Evolutionary conservation across 805 yeast genomes (phyloP).

Genomic region (Wickerhamomyces pijperi): DNA sequence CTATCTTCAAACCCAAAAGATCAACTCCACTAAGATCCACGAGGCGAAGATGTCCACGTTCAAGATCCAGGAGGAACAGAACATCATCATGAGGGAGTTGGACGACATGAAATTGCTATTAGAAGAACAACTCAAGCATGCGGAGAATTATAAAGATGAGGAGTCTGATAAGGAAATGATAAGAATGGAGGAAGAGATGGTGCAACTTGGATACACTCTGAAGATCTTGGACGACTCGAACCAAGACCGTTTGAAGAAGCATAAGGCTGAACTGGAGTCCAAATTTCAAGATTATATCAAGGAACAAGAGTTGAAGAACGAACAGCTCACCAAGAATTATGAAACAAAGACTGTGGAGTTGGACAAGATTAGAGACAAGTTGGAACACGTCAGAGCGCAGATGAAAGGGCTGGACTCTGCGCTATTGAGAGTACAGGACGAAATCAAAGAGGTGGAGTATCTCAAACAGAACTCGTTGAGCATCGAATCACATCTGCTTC

Average conservation of each 20-base stretch:
- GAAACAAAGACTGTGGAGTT: slow-evolving; percentile 18
- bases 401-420: slow-evolving; percentile 2
- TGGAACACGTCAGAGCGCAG: not conserved
- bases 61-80: slow-evolving; percentile 20
- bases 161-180: slow-evolving; percentile 9
- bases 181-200: slow-evolving; percentile 8
- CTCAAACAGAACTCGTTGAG: not conserved
- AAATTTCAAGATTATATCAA: slow-evolving; percentile 12
- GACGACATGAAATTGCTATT: slow-evolving; percentile 21
- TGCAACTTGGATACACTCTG: slow-evolving; percentile 3
- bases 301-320: slow-evolving; percentile 19
- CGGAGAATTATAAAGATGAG: slow-evolving; percentile 12
- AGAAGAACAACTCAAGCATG: slow-evolving; percentile 20
- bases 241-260: not conserved
- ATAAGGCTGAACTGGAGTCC: slow-evolving; percentile 8
- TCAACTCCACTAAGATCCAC: slow-evolving; percentile 3
- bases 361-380: slow-evolving; percentile 6
- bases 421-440: not conserved
- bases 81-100: slow-evolving; percentile 19
- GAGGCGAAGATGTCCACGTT: slow-evolving; percentile 9
- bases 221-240: not conserved
- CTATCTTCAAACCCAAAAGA: slow-evolving; percentile 1
- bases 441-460: slow-evolving; percentile 1
- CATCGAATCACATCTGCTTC: slow-evolving; percentile 2
- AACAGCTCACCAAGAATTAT: slow-evolving; percentile 18